Conservation (phyloP, 768 basidiomycete species). For the Russula ochroleuca region DNA sequence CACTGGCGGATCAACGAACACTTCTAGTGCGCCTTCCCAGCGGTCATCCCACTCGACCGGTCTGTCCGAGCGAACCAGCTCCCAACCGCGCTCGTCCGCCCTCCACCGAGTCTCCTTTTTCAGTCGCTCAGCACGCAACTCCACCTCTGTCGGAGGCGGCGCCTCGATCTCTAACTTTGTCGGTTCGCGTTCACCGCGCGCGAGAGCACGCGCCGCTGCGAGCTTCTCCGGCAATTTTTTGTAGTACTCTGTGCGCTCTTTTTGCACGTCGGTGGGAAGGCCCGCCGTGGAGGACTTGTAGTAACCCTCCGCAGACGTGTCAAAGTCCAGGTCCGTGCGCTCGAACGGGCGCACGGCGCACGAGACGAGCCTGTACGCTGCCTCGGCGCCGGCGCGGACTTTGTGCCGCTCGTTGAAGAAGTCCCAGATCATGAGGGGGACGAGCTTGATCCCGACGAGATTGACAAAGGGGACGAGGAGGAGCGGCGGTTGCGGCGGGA, state of each 20-base stretch:
- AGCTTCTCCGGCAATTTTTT: slow-evolving; percentile 62
- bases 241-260: slow-evolving; percentile 74
- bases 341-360: slow-evolving; percentile 56
- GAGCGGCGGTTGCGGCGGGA: slow-evolving; percentile 77
- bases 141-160: slow-evolving; percentile 84
- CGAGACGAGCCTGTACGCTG: slow-evolving; percentile 70
- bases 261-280: slow-evolving; percentile 55
- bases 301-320: slow-evolving; percentile 57
- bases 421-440: slow-evolving; percentile 86
- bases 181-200: slow-evolving; percentile 70
- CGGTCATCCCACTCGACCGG: slow-evolving; percentile 74
- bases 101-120: slow-evolving; percentile 89
- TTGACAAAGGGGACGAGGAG: slow-evolving; percentile 71
- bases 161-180: slow-evolving; percentile 76
- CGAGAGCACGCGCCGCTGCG: slow-evolving; percentile 66
- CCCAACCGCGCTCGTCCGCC: slow-evolving; percentile 74
- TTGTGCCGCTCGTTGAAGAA: slow-evolving; percentile 87
- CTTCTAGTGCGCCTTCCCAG: slow-evolving; percentile 53
- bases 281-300: slow-evolving; percentile 59
- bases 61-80: slow-evolving; percentile 59
- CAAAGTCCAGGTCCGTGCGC: slow-evolving; percentile 68
- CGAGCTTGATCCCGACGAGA: slow-evolving; percentile 74
- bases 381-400: slow-evolving; percentile 76
- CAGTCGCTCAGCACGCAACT: slow-evolving; percentile 80
- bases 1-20: slow-evolving; percentile 49